A percentile compares a stretch with the other conserved stretches of the same genome.
phyloP scores from a whole-genome alignment of 1,284 basidiomycete species.

The Exsudoporus floridanus region DNA sequence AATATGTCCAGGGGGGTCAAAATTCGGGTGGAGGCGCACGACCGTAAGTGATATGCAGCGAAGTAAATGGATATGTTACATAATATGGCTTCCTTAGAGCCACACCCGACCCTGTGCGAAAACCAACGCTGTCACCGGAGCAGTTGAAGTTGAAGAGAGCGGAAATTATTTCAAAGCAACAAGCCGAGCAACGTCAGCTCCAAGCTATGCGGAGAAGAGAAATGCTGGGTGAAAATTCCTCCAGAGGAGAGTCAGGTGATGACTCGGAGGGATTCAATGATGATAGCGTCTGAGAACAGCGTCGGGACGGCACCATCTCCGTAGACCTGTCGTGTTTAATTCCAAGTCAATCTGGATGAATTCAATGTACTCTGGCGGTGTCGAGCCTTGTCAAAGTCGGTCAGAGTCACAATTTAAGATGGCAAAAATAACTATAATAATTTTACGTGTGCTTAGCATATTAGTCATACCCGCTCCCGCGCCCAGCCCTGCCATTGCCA shows the following conservation, averaged over 20 bases:
- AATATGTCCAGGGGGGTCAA: background rate
- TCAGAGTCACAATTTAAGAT: constrained; percentile 1
- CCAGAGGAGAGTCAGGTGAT: background rate
- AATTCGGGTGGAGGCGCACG: background rate
- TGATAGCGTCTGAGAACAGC: background rate
- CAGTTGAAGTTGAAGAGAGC: constrained; percentile 10
- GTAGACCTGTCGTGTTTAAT: constrained; percentile 6
- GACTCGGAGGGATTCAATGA: background rate
- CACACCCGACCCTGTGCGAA: background rate
- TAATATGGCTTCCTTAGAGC: constrained; percentile 1
- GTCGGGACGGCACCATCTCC: background rate
- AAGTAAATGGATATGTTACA: background rate
- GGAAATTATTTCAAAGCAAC: constrained; percentile 18
- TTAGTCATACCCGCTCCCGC: constrained; percentile 27
- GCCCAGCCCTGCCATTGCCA: constrained; percentile 9
- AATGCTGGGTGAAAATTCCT: background rate
- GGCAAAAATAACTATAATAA: background rate
- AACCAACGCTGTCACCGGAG: constrained; percentile 3
- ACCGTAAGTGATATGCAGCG: constrained; percentile 3
- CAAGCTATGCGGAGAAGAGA: constrained; percentile 1
- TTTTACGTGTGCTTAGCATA: constrained; percentile 21
- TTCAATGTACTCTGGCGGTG: background rate
- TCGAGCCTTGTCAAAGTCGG: too few relatives aligned
- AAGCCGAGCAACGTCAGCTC: constrained; percentile 19
- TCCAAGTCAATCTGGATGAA: background rate